Conservation (phyloP, 352 stramenopile genomes). For the Globisporangium paroecandrum region DNA sequence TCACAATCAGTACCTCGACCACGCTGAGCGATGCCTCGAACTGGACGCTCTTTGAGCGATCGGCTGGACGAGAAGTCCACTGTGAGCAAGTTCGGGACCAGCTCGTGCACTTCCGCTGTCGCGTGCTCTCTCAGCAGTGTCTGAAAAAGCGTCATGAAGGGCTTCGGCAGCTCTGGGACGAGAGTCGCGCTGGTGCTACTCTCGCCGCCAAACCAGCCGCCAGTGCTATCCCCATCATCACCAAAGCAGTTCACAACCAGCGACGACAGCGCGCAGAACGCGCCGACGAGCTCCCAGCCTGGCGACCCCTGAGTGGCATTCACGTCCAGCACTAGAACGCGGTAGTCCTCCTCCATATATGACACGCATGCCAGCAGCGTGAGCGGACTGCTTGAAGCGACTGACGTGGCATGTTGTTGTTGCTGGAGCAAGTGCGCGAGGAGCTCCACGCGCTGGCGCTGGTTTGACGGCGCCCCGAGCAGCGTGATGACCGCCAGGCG, state of each 20-base stretch:
- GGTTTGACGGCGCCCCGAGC: conserved; percentile 33
- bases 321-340: conserved; percentile 51
- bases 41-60: conserved; percentile 23
- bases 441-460: conserved; percentile 25
- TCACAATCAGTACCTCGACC: background rate
- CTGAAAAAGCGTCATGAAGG: conserved; percentile 46
- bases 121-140: conserved; percentile 42
- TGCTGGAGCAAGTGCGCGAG: conserved; percentile 31
- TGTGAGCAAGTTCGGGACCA: conserved; percentile 51
- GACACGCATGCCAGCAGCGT: conserved; percentile 39
- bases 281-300: conserved; percentile 27
- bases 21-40: conserved; percentile 1
- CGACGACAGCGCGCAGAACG: conserved; percentile 59
- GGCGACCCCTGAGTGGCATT: conserved; percentile 1
- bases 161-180: conserved; percentile 20
- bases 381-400: conserved; percentile 15
- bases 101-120: conserved; percentile 52
- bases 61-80: conserved; percentile 43
- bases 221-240: background rate
- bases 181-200: background rate
- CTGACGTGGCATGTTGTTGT: background rate
- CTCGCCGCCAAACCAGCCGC: background rate
- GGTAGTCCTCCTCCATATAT: conserved; percentile 48
- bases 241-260: conserved; percentile 52
- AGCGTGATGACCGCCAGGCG: conserved; percentile 48